Conservation (phyloP, 306 rosid species). For the Acacia melanoxylon region DNA sequence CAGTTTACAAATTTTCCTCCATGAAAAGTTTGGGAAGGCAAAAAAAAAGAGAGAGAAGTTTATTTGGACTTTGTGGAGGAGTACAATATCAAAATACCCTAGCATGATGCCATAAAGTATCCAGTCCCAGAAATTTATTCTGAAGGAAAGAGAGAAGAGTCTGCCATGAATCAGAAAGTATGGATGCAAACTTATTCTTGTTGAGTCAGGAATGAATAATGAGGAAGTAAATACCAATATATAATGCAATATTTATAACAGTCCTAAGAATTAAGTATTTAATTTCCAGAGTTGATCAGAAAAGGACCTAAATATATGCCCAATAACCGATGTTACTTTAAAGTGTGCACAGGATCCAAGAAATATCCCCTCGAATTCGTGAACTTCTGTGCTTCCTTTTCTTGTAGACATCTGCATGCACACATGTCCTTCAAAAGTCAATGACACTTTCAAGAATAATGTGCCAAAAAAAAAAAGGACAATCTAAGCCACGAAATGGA, state of each 20-base stretch:
- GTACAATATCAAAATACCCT: not conserved
- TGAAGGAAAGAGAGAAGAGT: not conserved
- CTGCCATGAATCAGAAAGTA: not conserved
- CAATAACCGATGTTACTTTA: slow-evolving; percentile 95
- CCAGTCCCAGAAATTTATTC: not conserved
- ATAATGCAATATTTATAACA: slow-evolving; percentile 5
- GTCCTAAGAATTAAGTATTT: slow-evolving; percentile 4
- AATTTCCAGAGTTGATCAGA: slow-evolving; percentile 24
- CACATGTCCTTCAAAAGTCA: slow-evolving; percentile 23
- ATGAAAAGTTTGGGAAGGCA: not conserved
- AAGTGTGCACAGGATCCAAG: slow-evolving; percentile 52
- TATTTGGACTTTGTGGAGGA: not conserved
- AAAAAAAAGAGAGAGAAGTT: not conserved
- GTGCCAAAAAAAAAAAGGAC: not conserved
- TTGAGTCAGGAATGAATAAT: not conserved
- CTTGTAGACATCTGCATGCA: slow-evolving; percentile 77
- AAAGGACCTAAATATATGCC: slow-evolving; percentile 87
- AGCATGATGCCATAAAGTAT: not conserved
- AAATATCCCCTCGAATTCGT: slow-evolving; percentile 82
- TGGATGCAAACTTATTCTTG: not conserved
- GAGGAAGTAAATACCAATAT: slow-evolving; percentile 7
- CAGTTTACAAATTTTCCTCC: not conserved
- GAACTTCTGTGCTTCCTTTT: slow-evolving; percentile 85
- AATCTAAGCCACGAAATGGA: slow-evolving; percentile 14
- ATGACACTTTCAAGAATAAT: slow-evolving; percentile 2